Base-by-base conservation (phyloP, 1,284 basidiomycete species). In the Flammula alnicola region DNA sequence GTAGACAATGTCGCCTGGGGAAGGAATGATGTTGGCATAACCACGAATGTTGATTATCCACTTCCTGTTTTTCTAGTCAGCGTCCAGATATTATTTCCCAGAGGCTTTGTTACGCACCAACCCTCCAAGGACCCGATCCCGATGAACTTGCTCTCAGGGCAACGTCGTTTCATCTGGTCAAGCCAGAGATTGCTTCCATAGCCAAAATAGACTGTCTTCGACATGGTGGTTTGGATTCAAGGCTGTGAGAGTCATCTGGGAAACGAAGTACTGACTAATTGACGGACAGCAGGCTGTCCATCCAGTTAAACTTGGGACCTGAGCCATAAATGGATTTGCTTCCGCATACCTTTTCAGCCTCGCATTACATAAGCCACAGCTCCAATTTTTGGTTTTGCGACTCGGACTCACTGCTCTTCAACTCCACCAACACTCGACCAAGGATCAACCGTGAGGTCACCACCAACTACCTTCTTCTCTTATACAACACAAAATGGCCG, bases 391-490 rank as follows among this genome's bases (percentile, higher is more conserved):
- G 33, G 29, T 42, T 19, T 20, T n/a, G 27, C 36, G 12, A 27
- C 27, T 26, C 20, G 12, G n/a, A n/a, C n/a, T n/a, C n/a, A n/a
- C n/a, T n/a, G n/a, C n/a, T 42, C 40, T 48, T 27, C 32, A 40
- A 52, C 45, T 50, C 49, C 47, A 52, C 48, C 47, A 47, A 37
- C 45, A 52, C 52, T 55, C 50, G 65, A 67, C 66, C 66, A 86
- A 88, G 86, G 86, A 88, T 88, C 86, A 75, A 69, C 72, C 72
- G 86, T 88, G 86, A 88, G 86, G 86, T 88, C 86, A 74, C 60
- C 62, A 49, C 56, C n/a, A n/a, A n/a, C 68, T 45, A 62, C 85
- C 44, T 5, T 16, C 14, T 38, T 43, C 41, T 47, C 22, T 20
- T 26, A 38, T 44, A 36, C 27, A 14, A 39, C 33, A 20, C 31